A percentile compares a stretch with the other conserved stretches of the same genome.
These are phyloP conservation scores for Diaporthe citriasiana DNA, from an alignment of 2,329 filamentous ascomycete genomes.

Conservation along the genomic window DNA sequence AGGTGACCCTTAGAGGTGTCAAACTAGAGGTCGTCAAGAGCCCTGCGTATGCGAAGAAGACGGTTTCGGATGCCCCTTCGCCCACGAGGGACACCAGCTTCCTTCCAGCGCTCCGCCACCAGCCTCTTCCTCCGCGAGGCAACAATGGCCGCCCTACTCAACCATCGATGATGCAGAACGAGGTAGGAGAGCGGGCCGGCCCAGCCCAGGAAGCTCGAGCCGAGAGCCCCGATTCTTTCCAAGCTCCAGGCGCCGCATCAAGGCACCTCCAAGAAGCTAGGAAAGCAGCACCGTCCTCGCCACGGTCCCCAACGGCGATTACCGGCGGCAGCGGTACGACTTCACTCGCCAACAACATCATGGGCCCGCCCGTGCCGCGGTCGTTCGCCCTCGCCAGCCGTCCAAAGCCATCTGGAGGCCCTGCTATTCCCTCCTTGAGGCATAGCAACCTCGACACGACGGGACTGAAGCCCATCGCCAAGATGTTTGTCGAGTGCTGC, in stretches of 20 bases:
- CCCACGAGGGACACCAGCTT: constrained; percentile 29
- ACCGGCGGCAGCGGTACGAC: constrained; percentile 32
- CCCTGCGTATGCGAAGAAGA: constrained; percentile 34
- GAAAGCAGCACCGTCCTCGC: constrained; percentile 49
- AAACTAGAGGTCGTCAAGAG: constrained; percentile 30
- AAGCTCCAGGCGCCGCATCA: constrained; percentile 48
- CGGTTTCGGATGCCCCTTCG: neutral
- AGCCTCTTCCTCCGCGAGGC: constrained; percentile 13
- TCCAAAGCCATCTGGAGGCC: constrained; percentile 23
- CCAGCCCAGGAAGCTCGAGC: constrained; percentile 11
- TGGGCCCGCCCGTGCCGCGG: constrained; percentile 32
- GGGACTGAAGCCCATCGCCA: constrained; percentile 62
- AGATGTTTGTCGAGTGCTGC: constrained; percentile 77
- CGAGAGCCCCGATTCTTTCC: constrained; percentile 46
- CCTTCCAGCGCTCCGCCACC: constrained; percentile 14
- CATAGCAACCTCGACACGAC: constrained; percentile 41
- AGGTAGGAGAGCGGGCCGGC: constrained; percentile 12
- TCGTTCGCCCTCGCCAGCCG: constrained; percentile 34
- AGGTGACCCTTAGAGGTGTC: constrained; percentile 10
- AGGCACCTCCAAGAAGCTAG: constrained; percentile 55
- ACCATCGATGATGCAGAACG: constrained; percentile 9
- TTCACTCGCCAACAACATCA: constrained; percentile 32
- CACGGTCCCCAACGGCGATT: constrained; percentile 44
- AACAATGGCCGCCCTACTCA: constrained; percentile 16
- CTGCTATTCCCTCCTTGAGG: constrained; percentile 14